Base-by-base conservation (phyloP, 1,139 yeast species). In the Taphrina communis region DNA sequence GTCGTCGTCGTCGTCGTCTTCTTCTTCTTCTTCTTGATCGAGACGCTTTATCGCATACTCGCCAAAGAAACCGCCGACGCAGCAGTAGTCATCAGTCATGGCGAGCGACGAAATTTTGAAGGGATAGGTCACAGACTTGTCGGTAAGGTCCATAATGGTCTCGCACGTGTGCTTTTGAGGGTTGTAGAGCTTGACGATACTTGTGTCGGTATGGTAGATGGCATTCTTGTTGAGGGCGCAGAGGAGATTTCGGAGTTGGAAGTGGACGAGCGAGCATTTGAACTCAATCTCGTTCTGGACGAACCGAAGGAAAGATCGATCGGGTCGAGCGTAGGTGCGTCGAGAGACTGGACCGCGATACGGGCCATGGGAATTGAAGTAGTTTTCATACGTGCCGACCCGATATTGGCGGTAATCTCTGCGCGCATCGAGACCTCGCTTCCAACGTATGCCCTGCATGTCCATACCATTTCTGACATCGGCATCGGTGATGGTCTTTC, bases 41-140 rank as follows among this genome's bases (percentile, higher is more conserved):
- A 81, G 75, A 51, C 79, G 78, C 62, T 81, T 76, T 62, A 84
- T 75, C 8, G 84, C 75, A 72, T 80, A 82, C 21, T 84, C 83
- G 0, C 89, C 89, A 70, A 82, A 83, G 70, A 85, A 83, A 0
- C 88, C 85, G 0, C 89, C 89, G 39, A 85, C 82, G 3, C 81
- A 83, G 35, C 85, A 75, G 38, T 80, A 75, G n/a, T 77, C 78
- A 58, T 80, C 75, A 14, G 84, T 78, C 68, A 85, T 81, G 9
- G 84, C 78, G 69, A 85, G 73, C 1, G 87, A 82, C 12, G 88
- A 83, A 4, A 85, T 78, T 67, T 84, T 76, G 75, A 80, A 81
- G 57, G 58, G 62, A 46, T 58, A 58, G 14, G 35, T 31, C 36
- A 44, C 42, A 6, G 62, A 58, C 14, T 31, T 46, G 21, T 58